Evolutionary conservation across 345 rosid genomes (phyloP), one percentile per base, ranked within the genome.

Genomic region (Crucihimalaya himalaica): DNA sequence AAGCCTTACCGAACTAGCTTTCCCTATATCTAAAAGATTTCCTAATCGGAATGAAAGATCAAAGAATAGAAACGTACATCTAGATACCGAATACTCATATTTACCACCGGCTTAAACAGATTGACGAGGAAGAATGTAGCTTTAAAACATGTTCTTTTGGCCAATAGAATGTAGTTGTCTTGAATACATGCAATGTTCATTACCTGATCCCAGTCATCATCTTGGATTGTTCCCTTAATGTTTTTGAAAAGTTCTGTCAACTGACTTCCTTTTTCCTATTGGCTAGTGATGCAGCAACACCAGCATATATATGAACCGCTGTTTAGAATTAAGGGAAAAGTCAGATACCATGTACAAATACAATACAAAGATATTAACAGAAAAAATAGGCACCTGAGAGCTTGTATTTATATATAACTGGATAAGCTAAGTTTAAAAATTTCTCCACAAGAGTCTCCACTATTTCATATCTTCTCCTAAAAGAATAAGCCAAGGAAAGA

Each of bases 181-280:
- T 51, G 13, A 23, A 59, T 59, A 60, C 37, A 8, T 34, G 54
- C 42, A 67, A 42, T 61, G 58, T 34, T 55, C 6, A n/a, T 75
- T 82, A 93, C 98, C 98, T 91, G 96, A 76, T 94, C 98, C 97
- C 96, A 89, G 68, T 93, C 98, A 67, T 91, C 97, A 81, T 94
- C 96, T 51, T 85, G 85, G 66, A 91, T 87, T 48, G 97, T 91
- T 73, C 97, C 89, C 68, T 91, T 94, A 31, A 94, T 87, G 83
- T 94, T 94, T 83, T 91, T 88, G 78, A 94, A 91, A 70, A 94
- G 88, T 56, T 94, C 96, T 4, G 98, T 94, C 83, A 91, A 77
- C 72, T 91, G 98, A 75, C 90, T 74, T 46, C 98, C 97, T 68
- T 74, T 83, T 91, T 94, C 70, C 97, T 88, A 73, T 87, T 95